A percentile compares a stretch with the other conserved stretches of the same genome.
Evolutionary conservation across 192 early-diverging fungal species (phyloP).

Genomic region (Chytriomyces sp.): DNA sequence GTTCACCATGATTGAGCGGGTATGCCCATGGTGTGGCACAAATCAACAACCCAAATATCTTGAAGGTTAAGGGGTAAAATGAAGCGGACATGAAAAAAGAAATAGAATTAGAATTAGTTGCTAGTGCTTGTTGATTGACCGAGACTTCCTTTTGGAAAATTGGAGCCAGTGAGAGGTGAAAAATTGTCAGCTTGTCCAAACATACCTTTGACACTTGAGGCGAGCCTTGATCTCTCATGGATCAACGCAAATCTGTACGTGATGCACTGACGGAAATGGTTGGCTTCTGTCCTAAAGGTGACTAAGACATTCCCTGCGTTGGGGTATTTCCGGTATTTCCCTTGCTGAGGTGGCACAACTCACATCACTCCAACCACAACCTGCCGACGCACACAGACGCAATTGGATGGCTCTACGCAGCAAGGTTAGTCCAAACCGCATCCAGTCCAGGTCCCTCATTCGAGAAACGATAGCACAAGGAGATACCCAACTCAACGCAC

Average conservation of each 20-base stretch:
- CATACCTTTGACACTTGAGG: too few relatives aligned
- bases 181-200: too few relatives aligned
- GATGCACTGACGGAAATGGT: constrained; percentile 52
- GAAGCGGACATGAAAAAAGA: too few relatives aligned
- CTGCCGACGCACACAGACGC: constrained; percentile 46
- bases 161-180: too few relatives aligned
- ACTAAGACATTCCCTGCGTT: not conserved
- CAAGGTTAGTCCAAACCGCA: constrained; percentile 38
- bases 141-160: too few relatives aligned
- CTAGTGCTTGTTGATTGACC: too few relatives aligned
- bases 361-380: not conserved
- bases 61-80: too few relatives aligned
- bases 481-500: not conserved
- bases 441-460: too few relatives aligned
- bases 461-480: not conserved
- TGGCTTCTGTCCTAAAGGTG: constrained; percentile 68
- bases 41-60: constrained; percentile 49
- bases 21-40: constrained; percentile 59
- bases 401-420: constrained; percentile 65
- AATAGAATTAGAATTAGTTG: too few relatives aligned
- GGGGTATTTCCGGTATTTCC: not conserved
- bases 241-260: constrained; percentile 53
- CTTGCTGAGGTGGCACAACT: not conserved
- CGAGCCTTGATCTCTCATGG: too few relatives aligned
- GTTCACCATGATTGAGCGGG: constrained; percentile 60